A percentile compares a stretch with the other conserved stretches of the same genome.
phyloP scores from a whole-genome alignment of 768 basidiomycete species.

The Lactarius pseudohatsudake region DNA sequence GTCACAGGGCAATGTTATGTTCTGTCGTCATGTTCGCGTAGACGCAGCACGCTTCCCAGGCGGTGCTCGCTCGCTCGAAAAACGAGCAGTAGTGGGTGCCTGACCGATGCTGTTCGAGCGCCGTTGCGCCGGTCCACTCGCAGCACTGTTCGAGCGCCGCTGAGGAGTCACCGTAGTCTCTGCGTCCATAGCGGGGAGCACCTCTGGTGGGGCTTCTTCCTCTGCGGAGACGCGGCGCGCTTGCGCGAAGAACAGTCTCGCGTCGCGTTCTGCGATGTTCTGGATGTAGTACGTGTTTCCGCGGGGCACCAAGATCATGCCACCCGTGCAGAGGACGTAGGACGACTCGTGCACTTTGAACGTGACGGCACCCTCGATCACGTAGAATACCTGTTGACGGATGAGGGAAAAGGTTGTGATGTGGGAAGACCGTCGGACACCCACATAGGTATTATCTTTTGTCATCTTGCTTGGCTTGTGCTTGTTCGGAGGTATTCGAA shows the following conservation, averaged over 20 bases:
- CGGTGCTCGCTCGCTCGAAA: slow-evolving; percentile 22
- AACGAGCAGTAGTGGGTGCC: slow-evolving; percentile 21
- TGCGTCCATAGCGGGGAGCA: slow-evolving; percentile 22
- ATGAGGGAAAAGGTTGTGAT: slow-evolving; percentile 22
- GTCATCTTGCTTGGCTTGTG: slow-evolving; percentile 85
- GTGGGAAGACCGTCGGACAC: slow-evolving; percentile 34
- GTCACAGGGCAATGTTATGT: background rate
- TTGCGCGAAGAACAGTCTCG: slow-evolving; percentile 89
- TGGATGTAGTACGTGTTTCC: slow-evolving; percentile 93
- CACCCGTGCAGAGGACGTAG: slow-evolving; percentile 77
- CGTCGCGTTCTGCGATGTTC: slow-evolving; percentile 80
- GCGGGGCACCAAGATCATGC: slow-evolving; percentile 88
- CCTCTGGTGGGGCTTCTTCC: slow-evolving; percentile 31
- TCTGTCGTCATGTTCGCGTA: slow-evolving; percentile 13
- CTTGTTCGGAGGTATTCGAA: slow-evolving; percentile 76
- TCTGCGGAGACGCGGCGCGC: slow-evolving; percentile 53
- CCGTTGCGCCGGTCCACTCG: slow-evolving; percentile 16
- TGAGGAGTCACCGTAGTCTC: slow-evolving; percentile 13
- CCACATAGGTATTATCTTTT: slow-evolving; percentile 91
- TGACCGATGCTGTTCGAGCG: slow-evolving; percentile 26
- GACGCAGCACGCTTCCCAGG: slow-evolving; percentile 18
- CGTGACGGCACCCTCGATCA: slow-evolving; percentile 86
- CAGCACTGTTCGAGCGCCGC: slow-evolving; percentile 23
- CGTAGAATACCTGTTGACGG: slow-evolving; percentile 62
- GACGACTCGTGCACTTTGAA: slow-evolving; percentile 79